Evolutionary conservation across 768 basidiomycete genomes (phyloP).

Genomic region (Boletus coccyginus): DNA sequence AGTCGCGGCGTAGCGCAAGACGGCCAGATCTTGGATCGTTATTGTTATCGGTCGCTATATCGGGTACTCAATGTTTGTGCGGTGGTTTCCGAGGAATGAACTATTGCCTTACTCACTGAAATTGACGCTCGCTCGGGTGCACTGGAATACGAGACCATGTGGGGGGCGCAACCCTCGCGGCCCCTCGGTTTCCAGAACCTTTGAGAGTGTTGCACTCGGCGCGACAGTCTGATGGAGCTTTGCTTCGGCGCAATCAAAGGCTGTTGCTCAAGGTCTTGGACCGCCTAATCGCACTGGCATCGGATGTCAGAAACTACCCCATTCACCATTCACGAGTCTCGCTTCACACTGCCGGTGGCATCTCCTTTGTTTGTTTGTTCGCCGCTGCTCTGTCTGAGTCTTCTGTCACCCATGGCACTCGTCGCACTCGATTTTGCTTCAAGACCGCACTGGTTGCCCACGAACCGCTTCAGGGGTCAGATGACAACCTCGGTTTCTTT

Average conservation of each 20-base stretch:
- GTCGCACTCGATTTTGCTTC: conserved; percentile 18
- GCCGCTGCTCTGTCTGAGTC: conserved; percentile 6
- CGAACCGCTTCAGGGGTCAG: conserved; percentile 7
- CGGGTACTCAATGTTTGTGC: conserved; percentile 36
- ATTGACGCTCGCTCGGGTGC: conserved; percentile 33
- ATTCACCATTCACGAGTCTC: conserved; percentile 37
- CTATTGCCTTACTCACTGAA: conserved; percentile 34
- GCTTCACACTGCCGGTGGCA: conserved; percentile 28
- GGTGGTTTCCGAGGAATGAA: conserved; percentile 22
- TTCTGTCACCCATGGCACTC: conserved; percentile 10
- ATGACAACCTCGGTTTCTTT: conserved; percentile 11
- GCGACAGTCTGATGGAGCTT: conserved; percentile 38
- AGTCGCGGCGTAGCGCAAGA: conserved; percentile 37
- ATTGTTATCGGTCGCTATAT: conserved; percentile 46
- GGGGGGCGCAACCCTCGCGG: conserved; percentile 35
- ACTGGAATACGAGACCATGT: conserved; percentile 43
- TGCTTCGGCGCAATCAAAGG: conserved; percentile 8
- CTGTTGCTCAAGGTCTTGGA: conserved; percentile 6
- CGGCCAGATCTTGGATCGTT: conserved; percentile 43
- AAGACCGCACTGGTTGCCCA: conserved; percentile 9
- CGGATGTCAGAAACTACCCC: conserved; percentile 24
- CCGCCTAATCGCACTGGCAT: conserved; percentile 9
- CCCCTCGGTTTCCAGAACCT: conserved; percentile 45
- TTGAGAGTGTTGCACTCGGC: conserved; percentile 29
- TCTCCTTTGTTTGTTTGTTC: conserved; percentile 13